Percentiles rank a stretch among this genome's conserved stretches.
phyloP scores from a whole-genome alignment of 495 filamentous ascomycete species.

The Viridothelium virens region DNA sequence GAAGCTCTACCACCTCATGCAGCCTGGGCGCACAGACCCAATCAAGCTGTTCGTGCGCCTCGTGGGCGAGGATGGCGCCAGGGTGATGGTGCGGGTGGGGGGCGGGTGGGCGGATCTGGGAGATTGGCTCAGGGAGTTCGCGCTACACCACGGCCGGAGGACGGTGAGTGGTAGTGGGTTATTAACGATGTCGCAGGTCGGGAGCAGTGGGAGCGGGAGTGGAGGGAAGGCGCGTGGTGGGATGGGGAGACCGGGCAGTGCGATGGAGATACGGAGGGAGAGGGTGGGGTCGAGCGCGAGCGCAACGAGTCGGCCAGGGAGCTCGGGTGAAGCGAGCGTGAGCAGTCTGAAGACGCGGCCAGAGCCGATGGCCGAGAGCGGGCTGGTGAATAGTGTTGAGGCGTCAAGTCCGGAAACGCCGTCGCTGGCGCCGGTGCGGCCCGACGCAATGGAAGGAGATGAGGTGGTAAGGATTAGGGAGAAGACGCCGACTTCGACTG shows the following conservation, averaged over 20 bases:
- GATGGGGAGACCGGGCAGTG: background rate
- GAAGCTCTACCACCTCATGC: constrained; percentile 87
- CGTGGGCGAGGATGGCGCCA: constrained; percentile 81
- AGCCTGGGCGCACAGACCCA: constrained; percentile 68
- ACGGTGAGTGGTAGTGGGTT: constrained; percentile 40
- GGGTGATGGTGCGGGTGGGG: constrained; percentile 95
- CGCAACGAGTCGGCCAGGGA: background rate
- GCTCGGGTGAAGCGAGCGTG: background rate
- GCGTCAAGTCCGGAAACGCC: background rate
- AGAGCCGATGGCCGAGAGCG: background rate
- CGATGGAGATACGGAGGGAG: background rate
- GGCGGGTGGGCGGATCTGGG: constrained; percentile 94
- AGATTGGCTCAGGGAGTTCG: constrained; percentile 91
- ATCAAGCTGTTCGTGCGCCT: constrained; percentile 89
- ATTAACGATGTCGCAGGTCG: background rate
- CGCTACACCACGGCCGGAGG: constrained; percentile 71
- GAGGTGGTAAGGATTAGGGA: constrained; percentile 41
- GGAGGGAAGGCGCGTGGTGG: background rate
- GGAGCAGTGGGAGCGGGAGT: background rate
- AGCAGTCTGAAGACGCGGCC: background rate
- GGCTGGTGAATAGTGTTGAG: background rate
- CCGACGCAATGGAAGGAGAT: background rate
- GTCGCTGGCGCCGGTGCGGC: background rate
- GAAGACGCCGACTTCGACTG: constrained; percentile 3
- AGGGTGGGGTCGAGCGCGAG: background rate